phyloP scores from a whole-genome alignment of 768 basidiomycete genomes.

The Rickenella mellea region DNA sequence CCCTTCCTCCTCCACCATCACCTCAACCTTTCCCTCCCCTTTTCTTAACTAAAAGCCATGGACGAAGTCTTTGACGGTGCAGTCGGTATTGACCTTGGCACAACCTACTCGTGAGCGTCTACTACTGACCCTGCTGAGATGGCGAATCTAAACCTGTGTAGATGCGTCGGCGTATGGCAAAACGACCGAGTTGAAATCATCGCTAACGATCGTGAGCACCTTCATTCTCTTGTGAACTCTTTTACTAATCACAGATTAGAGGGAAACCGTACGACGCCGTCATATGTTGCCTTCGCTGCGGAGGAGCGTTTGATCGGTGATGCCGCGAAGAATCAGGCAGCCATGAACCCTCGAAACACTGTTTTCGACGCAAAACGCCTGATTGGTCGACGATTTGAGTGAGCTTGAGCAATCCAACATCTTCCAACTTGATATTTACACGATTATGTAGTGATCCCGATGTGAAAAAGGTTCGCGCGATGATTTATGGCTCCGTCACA shows the following conservation, averaged over 20 bases:
- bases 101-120: slow-evolving; percentile 81
- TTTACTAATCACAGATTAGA: slow-evolving; percentile 33
- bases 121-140: not conserved
- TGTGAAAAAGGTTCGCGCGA: slow-evolving; percentile 66
- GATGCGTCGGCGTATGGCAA: slow-evolving; percentile 99
- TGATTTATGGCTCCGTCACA: slow-evolving; percentile 2
- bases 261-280: slow-evolving; percentile 98
- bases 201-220: slow-evolving; percentile 80
- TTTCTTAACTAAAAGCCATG: slow-evolving; percentile 32
- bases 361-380: slow-evolving; percentile 99
- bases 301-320: slow-evolving; percentile 98
- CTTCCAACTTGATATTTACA: slow-evolving; percentile 6
- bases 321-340: slow-evolving; percentile 97
- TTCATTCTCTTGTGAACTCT: slow-evolving; percentile 2
- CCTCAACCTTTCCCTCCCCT: slow-evolving; percentile 19
- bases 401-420: slow-evolving; percentile 17
- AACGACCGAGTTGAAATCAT: slow-evolving; percentile 99
- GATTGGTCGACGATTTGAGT: slow-evolving; percentile 96
- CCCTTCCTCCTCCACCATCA: slow-evolving; percentile 17
- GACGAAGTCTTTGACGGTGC: slow-evolving; percentile 94
- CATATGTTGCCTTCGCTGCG: slow-evolving; percentile 96
- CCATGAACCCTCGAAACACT: slow-evolving; percentile 99
- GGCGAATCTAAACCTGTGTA: slow-evolving; percentile 24
- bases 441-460: slow-evolving; percentile 63
- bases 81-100: slow-evolving; percentile 94